These are phyloP conservation scores for Eucalyptus fibrosa DNA, from an alignment of 345 rosid genomes.

Conservation along the genomic window DNA sequence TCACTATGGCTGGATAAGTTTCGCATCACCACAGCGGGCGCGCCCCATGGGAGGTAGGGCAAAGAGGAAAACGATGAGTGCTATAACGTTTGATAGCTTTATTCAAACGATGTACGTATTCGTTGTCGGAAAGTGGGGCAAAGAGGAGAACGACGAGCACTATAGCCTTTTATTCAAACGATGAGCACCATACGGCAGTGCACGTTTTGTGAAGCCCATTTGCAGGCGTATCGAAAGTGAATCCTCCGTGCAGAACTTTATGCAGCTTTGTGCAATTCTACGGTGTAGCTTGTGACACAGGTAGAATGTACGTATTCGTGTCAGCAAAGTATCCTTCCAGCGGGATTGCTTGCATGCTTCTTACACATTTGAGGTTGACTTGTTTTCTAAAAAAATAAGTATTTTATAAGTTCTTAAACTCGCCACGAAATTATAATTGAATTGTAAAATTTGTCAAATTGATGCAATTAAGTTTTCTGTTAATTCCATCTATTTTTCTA, in stretches of 20 bases:
- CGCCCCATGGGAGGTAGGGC: not conserved
- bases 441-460: accelerated
- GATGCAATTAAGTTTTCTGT: accelerated
- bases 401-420: accelerated
- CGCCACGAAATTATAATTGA: accelerated
- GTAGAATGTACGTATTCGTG: not conserved
- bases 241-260: not conserved
- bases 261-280: not conserved
- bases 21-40: not conserved
- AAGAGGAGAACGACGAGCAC: not conserved
- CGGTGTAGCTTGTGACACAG: not conserved
- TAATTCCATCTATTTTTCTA: accelerated
- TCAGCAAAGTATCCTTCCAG: not conserved
- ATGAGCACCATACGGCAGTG: not conserved
- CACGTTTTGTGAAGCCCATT: not conserved
- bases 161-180: not conserved
- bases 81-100: too few species aligned
- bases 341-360: not conserved
- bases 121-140: not conserved
- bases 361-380: not conserved
- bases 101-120: too few species aligned
- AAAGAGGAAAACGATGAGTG: not conserved
- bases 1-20: not conserved
- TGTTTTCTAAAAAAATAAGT: not conserved
- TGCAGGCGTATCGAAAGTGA: not conserved